Conservation (phyloP, 768 basidiomycete species). For the Macrolepiota dolichaula region DNA sequence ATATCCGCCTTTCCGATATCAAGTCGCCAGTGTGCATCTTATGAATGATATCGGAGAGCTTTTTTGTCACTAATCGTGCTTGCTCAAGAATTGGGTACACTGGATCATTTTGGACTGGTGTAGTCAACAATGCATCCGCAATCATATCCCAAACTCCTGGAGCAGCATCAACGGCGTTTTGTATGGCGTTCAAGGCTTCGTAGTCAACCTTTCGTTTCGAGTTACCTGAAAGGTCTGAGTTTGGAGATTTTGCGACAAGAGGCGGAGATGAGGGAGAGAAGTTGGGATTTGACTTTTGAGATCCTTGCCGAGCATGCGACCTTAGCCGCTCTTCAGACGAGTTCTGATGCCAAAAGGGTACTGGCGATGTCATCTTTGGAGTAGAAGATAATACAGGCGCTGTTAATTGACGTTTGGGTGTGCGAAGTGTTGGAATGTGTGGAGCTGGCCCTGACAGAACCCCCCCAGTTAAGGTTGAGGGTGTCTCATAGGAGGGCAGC, state of each 20-base stretch:
- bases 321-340: constrained; percentile 3
- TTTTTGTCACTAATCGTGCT: constrained; percentile 63
- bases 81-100: constrained; percentile 54
- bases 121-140: constrained; percentile 58
- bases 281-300: constrained; percentile 35
- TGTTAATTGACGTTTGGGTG: constrained; percentile 47
- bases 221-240: constrained; percentile 45
- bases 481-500: constrained; percentile 61
- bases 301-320: constrained; percentile 37
- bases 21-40: constrained; percentile 55
- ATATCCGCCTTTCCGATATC: constrained; percentile 51
- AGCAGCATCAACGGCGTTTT: constrained; percentile 73
- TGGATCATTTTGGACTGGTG: constrained; percentile 39
- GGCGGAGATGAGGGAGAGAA: constrained; percentile 34
- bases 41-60: constrained; percentile 56
- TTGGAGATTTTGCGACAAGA: constrained; percentile 31
- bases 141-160: constrained; percentile 82
- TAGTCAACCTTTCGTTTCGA: constrained; percentile 71
- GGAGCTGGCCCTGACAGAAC: constrained; percentile 30
- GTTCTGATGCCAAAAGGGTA: neutral
- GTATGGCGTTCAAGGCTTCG: constrained; percentile 77
- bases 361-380: neutral
- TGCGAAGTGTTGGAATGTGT: constrained; percentile 39
- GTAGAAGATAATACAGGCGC: constrained; percentile 28
- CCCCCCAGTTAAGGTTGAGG: constrained; percentile 34